These are phyloP conservation scores for Colletotrichum costaricense DNA, from an alignment of 2,329 filamentous ascomycete species.

Conservation along the genomic window DNA sequence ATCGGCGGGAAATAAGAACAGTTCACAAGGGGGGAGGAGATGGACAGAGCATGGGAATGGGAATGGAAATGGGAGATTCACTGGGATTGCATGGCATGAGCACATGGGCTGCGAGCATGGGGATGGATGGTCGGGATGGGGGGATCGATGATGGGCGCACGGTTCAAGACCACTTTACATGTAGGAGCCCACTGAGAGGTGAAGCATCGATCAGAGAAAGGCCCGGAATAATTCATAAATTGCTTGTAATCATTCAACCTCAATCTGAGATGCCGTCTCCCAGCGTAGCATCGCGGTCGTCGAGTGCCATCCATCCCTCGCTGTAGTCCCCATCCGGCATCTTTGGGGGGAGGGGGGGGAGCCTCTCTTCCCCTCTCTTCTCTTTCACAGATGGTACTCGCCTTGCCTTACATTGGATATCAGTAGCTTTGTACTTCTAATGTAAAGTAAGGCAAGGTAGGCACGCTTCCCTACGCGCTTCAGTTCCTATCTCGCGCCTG, in stretches of 20 bases:
- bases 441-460: no score
- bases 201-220: background rate
- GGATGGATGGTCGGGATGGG: no score
- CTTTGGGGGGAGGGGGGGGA: background rate
- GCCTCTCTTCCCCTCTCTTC: background rate
- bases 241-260: background rate
- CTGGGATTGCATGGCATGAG: no score
- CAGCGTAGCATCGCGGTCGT: background rate
- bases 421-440: no score
- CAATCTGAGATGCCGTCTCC: background rate
- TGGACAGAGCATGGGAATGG: constrained; percentile 10
- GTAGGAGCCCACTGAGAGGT: background rate
- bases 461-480: background rate
- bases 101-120: background rate
- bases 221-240: background rate
- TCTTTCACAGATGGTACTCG: background rate
- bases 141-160: constrained; percentile 5
- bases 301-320: background rate
- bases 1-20: constrained; percentile 20
- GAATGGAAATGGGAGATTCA: background rate
- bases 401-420: no score
- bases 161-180: constrained; percentile 16
- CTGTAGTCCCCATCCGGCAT: background rate
- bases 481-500: background rate
- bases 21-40: background rate